Evolutionary conservation across 352 stramenopile genomes (phyloP), one percentile per base, ranked within the genome.

Genomic region (Pythium aphanidermatum): DNA sequence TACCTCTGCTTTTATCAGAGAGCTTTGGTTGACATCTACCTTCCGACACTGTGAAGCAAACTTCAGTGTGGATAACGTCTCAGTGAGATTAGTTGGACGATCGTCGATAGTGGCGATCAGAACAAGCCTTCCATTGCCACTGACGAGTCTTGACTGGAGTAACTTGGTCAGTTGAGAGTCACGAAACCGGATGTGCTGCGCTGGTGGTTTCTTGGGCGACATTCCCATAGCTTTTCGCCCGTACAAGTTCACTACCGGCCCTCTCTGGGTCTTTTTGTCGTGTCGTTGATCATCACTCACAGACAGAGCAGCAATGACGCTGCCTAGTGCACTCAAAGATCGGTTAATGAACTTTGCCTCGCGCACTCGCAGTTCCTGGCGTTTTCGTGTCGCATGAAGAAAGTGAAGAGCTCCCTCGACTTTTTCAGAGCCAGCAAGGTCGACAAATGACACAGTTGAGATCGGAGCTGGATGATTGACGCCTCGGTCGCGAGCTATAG

Each of bases 281-380:
- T 19, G 20, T n/a, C 35, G n/a, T 11, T 30, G 50, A 39, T 35
- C 24, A 16, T 63, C 41, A 11, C 50, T 46, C 2, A 23, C 30
- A 3, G 76, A 64, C 10, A 89, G 58, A 10, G 71, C 64, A 5
- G 67, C 58, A 26, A 89, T 86, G 24, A 89, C 76, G 30, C 66
- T 72, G n/a, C 76, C 76, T 13, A 89, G 38, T 2, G 76, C 74
- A 31, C 67, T 83, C 1, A 89, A 53, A 5, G 76, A 89, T 8
- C 67, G 66, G 42, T 86, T 89, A 50, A 89, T 89, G 45, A 85
- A 85, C 46, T 89, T 89, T 27, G 76, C 74, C 53, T 89, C 76
- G 19, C 74, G 70, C 31, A 89, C 79, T 3, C 76, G 74, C 4
- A 81, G 66, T 42, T 86, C 68, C 41, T 80, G 68, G 8, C 60